Base-by-base conservation (phyloP, 2,329 filamentous ascomycete species). In the Didymella sp. region DNA sequence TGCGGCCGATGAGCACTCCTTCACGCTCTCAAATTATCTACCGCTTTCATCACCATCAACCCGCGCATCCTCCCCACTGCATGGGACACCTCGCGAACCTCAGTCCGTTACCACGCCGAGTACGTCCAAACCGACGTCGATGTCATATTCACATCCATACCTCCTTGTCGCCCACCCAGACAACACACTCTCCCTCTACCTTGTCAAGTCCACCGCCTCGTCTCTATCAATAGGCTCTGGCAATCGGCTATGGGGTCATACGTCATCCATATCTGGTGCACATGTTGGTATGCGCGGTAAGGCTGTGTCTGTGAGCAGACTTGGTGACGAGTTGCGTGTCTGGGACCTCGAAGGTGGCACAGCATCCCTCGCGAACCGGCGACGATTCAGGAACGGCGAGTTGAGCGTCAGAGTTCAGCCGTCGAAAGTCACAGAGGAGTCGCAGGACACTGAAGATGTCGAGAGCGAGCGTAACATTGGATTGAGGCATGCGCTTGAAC, bases 201-300 rank as follows among this genome's bases (percentile, higher is more conserved):
- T 96, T 28, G 91, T 94, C 65, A 91, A 86, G 4, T 94, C 92
- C 0, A 91, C 85, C 3, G 78, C 85, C 1, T 82, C 85, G 0
- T 71, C 75, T 1, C 81, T 96, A 2, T 85, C 84, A 1, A 87
- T 97, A 52, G 89, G 89, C 33, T 79, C 86, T 0, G 91, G 90
- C 1, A 88, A 87, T 61, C 84, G 91, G 25, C 84, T 97, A 6
- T 96, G 91, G 90, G 93, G 93, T 7, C 93, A 96, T 71, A 96
- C 93, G 0, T 96, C 92, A 1, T 91, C 90, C 3, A 91, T 97
- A 30, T 91, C 90, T 45, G 89, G 91, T 28, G 92, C 91, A 7
- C 89, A 96, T 68, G 91, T 96, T 51, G 93, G 90, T 17, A 86
- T 89, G 41, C 86, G 90, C 33, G 92, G 92, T 17, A 96, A 93